phyloP scores from a whole-genome alignment of 176 grass and related monocot species.

The Elymus sibiricus region DNA sequence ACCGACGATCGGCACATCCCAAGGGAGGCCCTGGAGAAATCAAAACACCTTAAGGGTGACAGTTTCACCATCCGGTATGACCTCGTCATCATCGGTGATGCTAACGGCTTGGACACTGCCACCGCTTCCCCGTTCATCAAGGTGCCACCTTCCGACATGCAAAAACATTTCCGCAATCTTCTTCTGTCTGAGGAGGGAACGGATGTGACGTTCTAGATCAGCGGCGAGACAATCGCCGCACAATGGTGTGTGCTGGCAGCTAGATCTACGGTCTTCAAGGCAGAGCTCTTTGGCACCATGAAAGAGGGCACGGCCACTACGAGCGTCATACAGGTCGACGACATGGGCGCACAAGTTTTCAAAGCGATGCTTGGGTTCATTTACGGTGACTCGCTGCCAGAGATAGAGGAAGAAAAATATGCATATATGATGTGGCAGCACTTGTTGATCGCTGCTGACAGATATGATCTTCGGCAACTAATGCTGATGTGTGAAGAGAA shows the following conservation, averaged over 20 bases:
- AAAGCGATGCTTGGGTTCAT: not conserved
- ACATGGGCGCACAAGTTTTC: not conserved
- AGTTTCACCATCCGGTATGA: not conserved
- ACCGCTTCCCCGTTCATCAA: not conserved
- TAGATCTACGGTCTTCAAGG: not conserved
- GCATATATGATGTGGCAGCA: not conserved
- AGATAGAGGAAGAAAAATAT: not conserved
- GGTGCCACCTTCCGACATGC: not conserved
- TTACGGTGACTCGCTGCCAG: not conserved
- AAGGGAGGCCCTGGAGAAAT: not conserved
- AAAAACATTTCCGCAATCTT: not conserved
- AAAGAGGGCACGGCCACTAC: not conserved
- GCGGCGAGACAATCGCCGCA: too few species aligned
- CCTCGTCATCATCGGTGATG: not conserved
- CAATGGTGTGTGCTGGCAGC: not conserved
- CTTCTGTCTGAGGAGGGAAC: not conserved
- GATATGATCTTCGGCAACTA: not conserved
- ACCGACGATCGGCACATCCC: not conserved
- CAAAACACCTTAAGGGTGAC: not conserved
- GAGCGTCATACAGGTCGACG: not conserved
- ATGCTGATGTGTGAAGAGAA: not conserved
- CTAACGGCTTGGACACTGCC: too few species aligned
- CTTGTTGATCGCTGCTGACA: not conserved
- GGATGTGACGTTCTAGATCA: not conserved
- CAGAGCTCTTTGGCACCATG: not conserved